These are phyloP conservation scores for Malus orientalis DNA, from an alignment of 306 rosid genomes.

Conservation along the genomic window DNA sequence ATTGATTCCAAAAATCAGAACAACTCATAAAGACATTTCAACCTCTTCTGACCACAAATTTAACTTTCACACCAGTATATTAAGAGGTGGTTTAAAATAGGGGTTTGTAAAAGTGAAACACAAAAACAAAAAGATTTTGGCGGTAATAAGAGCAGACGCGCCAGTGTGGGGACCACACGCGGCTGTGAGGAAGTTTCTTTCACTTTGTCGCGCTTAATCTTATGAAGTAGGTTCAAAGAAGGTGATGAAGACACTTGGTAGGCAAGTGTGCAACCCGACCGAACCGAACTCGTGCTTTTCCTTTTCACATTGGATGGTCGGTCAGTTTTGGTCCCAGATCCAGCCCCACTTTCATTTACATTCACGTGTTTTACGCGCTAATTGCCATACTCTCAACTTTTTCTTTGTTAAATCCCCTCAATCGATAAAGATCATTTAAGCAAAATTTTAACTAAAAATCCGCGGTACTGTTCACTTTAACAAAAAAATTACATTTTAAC, in stretches of 20 bases:
- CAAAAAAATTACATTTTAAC: too few species aligned
- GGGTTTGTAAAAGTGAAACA: too few species aligned
- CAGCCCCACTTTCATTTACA: neutral
- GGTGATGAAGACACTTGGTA: neutral
- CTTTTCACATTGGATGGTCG: slow-evolving; percentile 1
- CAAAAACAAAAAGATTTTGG: neutral
- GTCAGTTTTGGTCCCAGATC: neutral
- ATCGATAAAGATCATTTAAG: too few species aligned
- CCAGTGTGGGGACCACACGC: neutral
- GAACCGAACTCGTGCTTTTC: neutral
- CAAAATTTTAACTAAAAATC: too few species aligned
- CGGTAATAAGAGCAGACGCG: neutral
- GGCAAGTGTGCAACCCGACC: neutral
- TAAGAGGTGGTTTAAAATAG: too few species aligned
- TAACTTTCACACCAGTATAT: too few species aligned
- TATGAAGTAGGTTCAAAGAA: neutral
- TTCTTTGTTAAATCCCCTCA: neutral
- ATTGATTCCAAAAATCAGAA: accelerated
- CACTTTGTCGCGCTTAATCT: neutral
- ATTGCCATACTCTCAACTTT: neutral
- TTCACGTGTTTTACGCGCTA: neutral
- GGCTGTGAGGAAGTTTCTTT: neutral
- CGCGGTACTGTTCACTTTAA: too few species aligned
- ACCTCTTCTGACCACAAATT: accelerated
- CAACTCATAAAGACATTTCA: too few species aligned